Base-by-base conservation (phyloP, 768 basidiomycete genomes). In the Fistulinella prunicolor region DNA sequence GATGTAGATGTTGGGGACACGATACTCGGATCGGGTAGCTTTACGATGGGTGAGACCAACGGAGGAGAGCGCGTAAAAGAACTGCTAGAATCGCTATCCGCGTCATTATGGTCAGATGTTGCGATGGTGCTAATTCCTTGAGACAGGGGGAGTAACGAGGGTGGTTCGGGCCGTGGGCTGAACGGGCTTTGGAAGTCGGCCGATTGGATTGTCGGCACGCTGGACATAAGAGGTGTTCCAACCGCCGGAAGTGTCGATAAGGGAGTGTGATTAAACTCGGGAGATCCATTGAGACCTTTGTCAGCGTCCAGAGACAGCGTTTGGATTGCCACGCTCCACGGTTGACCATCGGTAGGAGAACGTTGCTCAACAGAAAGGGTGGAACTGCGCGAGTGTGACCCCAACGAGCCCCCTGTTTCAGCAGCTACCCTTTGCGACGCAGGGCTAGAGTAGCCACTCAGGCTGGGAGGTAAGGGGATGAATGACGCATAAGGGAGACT, bases 381-480 rank as follows among this genome's bases (percentile, higher is more conserved):
- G 2, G 61, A 66, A 39, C 62, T 68, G 32, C 62, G 60, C 30
- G 66, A 68, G 41, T 56, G 66, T 17, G 55, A 55, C 9, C 45
- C 49, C 1, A 28, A 38, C 7, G 61, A 65, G 19, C 41, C 47
- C 16, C 29, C 44, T 13, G 53, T 51, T 20, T 42, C 64, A 36
- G 43, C 44, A n/a, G 38, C 32, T 21, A 54, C 47, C 22, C 54
- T 50, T 46, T 67, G 65, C 2, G 65, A 69, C 12, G 51, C 42
- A 9, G 67, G 57, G 17, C 65, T 69, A n/a, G 65, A 67, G 28
- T 54, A 58, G 19, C 63, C 57, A 28, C 67, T 67, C 36, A 55
- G 29, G 24, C 65, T 67, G 2, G 65, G 61, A 20, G 65, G 67
- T 16, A 69, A 48, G 3, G 65, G 65, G 6, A 67, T 45, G 39